phyloP scores from a whole-genome alignment of 1,284 basidiomycete genomes.

The Leccinum angustisporum region DNA sequence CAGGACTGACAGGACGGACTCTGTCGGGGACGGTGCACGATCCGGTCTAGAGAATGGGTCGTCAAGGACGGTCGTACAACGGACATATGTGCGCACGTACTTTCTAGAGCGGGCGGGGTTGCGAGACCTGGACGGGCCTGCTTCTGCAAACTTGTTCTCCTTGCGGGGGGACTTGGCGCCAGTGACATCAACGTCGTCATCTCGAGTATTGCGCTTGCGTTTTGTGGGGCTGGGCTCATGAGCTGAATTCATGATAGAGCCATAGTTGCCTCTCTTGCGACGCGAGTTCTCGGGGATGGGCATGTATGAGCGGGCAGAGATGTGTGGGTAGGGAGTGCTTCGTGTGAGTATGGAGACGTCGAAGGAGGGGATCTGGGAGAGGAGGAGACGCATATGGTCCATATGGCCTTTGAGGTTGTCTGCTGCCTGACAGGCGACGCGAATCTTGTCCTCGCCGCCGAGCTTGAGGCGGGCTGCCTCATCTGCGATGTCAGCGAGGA shows the following conservation, averaged over 20 bases:
- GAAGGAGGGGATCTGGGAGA: conserved; percentile 68
- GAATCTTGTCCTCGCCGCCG: conserved; percentile 98
- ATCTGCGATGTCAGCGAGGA: conserved; percentile 91
- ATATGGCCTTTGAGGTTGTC: conserved; percentile 82
- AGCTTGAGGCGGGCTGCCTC: conserved; percentile 90
- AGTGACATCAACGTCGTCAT: conserved; percentile 57
- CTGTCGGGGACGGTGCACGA: conserved; percentile 66
- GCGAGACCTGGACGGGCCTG: conserved; percentile 42
- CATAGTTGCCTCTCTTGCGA: conserved; percentile 49
- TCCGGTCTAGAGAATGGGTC: conserved; percentile 44
- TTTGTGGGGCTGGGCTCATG: conserved; percentile 56
- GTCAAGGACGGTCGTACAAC: conserved; percentile 11
- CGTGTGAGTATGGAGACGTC: conserved; percentile 58
- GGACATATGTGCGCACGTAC: conserved; percentile 39
- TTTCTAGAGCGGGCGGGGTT: conserved; percentile 57
- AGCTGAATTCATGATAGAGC: conserved; percentile 48
- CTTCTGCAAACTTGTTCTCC: conserved; percentile 42
- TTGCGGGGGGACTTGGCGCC: conserved; percentile 43
- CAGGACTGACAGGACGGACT: conserved; percentile 67
- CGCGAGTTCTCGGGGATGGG: conserved; percentile 63
- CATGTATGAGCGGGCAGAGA: conserved; percentile 63
- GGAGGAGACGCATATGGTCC: conserved; percentile 63
- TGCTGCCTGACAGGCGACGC: conserved; percentile 92
- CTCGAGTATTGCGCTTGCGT: conserved; percentile 54
- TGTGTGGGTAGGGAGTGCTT: conserved; percentile 72